Percentiles rank a stretch among this genome's conserved stretches.
phyloP scores from a whole-genome alignment of 2,329 filamentous ascomycete species.

The Chaetoscypha palmicola region DNA sequence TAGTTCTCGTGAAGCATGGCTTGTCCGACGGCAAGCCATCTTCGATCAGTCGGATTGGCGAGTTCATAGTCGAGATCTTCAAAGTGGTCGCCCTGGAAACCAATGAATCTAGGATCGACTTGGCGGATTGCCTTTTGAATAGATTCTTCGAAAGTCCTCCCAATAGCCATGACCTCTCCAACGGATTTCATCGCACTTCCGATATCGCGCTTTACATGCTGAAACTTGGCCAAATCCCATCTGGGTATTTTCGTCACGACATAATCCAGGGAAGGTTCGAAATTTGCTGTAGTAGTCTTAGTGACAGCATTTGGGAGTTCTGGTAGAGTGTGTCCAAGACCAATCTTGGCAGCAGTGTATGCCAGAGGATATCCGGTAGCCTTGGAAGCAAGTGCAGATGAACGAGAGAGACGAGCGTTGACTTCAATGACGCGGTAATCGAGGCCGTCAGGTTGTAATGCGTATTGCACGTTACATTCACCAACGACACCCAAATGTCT shows the following conservation, averaged over 20 bases:
- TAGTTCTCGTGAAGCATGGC: slow-evolving; percentile 98
- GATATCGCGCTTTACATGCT: slow-evolving; percentile 96
- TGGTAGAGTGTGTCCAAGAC: slow-evolving; percentile 87
- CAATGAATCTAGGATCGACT: slow-evolving; percentile 85
- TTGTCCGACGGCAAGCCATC: slow-evolving; percentile 95
- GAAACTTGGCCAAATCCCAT: slow-evolving; percentile 98
- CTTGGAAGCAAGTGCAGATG: slow-evolving; percentile 94
- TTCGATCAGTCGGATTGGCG: slow-evolving; percentile 86
- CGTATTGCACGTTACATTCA: slow-evolving; percentile 98
- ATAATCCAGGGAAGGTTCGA: slow-evolving; percentile 95
- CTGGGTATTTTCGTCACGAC: slow-evolving; percentile 98
- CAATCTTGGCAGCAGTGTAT: slow-evolving; percentile 97
- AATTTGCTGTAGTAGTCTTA: slow-evolving; percentile 97
- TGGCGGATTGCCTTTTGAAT: slow-evolving; percentile 98
- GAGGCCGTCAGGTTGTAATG: slow-evolving; percentile 88
- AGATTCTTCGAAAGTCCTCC: slow-evolving; percentile 95
- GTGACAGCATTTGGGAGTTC: slow-evolving; percentile 97
- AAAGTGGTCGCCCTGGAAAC: slow-evolving; percentile 93
- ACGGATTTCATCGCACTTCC: slow-evolving; percentile 99
- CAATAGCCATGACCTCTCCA: slow-evolving; percentile 98
- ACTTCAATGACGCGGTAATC: slow-evolving; percentile 99
- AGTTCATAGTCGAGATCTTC: slow-evolving; percentile 87
- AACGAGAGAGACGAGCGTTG: slow-evolving; percentile 95
- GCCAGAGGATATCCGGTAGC: slow-evolving; percentile 95
- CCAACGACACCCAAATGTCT: slow-evolving; percentile 94